Evolutionary conservation across 2,329 filamentous ascomycete species (phyloP).

Genomic region (Beauveria sp.): DNA sequence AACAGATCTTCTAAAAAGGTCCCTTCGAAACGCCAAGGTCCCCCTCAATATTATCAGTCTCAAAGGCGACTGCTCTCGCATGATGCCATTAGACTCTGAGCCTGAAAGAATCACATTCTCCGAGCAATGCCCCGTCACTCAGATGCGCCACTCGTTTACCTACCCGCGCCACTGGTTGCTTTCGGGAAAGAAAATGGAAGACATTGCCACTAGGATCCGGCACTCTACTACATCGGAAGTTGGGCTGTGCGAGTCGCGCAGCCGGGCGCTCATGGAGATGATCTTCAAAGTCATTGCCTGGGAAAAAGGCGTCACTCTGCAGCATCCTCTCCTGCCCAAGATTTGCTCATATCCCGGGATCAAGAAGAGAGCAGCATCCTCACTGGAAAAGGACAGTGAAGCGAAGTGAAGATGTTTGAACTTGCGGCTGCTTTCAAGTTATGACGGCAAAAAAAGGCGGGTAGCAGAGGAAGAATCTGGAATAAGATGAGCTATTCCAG

Average conservation of each 20-base stretch:
- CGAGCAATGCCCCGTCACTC: background rate
- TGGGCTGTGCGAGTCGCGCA: background rate
- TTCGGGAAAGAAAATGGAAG: background rate
- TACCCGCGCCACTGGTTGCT: accelerated
- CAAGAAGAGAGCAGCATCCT: background rate
- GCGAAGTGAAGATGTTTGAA: background rate
- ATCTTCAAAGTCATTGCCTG: background rate
- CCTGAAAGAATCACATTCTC: background rate
- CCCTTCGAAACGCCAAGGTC: background rate
- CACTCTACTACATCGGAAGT: background rate
- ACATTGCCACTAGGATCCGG: background rate
- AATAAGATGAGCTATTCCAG: no score
- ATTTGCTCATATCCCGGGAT: background rate
- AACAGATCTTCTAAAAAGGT: no score
- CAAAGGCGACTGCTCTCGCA: no score
- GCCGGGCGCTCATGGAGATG: background rate
- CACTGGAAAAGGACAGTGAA: background rate
- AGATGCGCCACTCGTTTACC: background rate
- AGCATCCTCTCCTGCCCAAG: background rate
- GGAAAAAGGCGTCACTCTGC: background rate
- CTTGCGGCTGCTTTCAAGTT: background rate
- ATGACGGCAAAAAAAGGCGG: background rate
- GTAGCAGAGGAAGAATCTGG: no score
- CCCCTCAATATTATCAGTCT: no score
- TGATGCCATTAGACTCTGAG: no score